These are phyloP conservation scores for Apophysomyces ossiformis DNA, from an alignment of 371 early-diverging fungal species.

Conservation along the genomic window DNA sequence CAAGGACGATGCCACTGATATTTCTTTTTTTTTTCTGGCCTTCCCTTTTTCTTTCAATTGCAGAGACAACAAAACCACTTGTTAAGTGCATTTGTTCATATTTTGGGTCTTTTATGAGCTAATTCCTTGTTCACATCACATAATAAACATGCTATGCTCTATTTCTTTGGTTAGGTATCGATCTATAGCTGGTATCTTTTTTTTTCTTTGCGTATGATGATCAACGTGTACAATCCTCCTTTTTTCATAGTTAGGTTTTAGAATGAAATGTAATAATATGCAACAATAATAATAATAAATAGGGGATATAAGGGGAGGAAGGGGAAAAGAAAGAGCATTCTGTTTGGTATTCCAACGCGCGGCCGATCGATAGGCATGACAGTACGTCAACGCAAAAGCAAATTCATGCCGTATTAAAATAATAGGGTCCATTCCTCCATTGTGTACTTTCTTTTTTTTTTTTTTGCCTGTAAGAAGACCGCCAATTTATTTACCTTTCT, in stretches of 20 bases:
- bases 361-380: constrained; percentile 2
- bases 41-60: constrained; percentile 5
- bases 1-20: constrained; percentile 8
- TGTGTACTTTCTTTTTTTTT: constrained; percentile 1
- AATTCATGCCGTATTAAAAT: constrained; percentile 6
- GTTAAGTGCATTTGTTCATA: not conserved
- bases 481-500: constrained; percentile 12
- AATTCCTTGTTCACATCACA: too few relatives aligned
- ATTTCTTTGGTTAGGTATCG: too few relatives aligned
- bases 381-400: not conserved
- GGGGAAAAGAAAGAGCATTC: constrained; percentile 1
- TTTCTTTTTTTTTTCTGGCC: constrained; percentile 9
- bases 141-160: too few relatives aligned
- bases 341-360: constrained; percentile 11
- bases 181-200: not conserved
- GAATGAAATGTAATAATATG: constrained; percentile 12
- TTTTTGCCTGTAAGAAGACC: constrained; percentile 2
- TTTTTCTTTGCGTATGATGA: constrained; percentile 4
- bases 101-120: not conserved
- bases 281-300: constrained; percentile 11
- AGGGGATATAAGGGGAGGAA: constrained; percentile 6
- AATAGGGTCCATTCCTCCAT: constrained; percentile 10
- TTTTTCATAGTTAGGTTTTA: constrained; percentile 11
- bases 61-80: not conserved
- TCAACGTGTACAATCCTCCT: constrained; percentile 9